phyloP scores from a whole-genome alignment of 1,284 basidiomycete genomes.

The Phaffia rhodozyma region DNA sequence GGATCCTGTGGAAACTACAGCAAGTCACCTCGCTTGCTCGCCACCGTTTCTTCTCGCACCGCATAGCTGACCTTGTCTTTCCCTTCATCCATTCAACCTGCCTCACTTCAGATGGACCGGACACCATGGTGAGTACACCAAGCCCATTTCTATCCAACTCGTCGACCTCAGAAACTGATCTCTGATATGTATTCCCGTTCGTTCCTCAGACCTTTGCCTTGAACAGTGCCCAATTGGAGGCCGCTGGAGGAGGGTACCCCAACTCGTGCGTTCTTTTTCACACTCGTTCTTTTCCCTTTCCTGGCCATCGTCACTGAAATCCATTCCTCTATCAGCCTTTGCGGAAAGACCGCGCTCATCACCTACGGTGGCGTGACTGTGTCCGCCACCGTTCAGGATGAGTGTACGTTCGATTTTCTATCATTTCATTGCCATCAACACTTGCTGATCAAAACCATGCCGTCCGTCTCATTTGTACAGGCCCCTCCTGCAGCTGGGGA shows the following conservation, averaged over 20 bases:
- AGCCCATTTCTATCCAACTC: too few relatives aligned
- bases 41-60: too few relatives aligned
- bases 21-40: too few relatives aligned
- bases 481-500: constrained; percentile 46
- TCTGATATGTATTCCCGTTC: too few relatives aligned
- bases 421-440: not conserved
- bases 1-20: too few relatives aligned
- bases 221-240: constrained; percentile 13
- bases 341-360: constrained; percentile 54
- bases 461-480: constrained; percentile 40
- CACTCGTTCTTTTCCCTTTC: too few relatives aligned
- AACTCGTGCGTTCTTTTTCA: constrained; percentile 31
- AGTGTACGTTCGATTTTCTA: constrained; percentile 32
- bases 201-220: constrained; percentile 2
- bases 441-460: constrained; percentile 28
- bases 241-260: constrained; percentile 39
- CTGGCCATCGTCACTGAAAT: too few relatives aligned
- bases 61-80: too few relatives aligned
- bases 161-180: too few relatives aligned
- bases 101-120: too few relatives aligned
- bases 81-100: too few relatives aligned
- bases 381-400: constrained; percentile 52
- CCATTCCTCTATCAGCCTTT: constrained; percentile 29
- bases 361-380: constrained; percentile 50
- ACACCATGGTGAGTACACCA: too few relatives aligned